Base-by-base conservation (phyloP, 306 rosid genomes). In the Carpinus viminea region DNA sequence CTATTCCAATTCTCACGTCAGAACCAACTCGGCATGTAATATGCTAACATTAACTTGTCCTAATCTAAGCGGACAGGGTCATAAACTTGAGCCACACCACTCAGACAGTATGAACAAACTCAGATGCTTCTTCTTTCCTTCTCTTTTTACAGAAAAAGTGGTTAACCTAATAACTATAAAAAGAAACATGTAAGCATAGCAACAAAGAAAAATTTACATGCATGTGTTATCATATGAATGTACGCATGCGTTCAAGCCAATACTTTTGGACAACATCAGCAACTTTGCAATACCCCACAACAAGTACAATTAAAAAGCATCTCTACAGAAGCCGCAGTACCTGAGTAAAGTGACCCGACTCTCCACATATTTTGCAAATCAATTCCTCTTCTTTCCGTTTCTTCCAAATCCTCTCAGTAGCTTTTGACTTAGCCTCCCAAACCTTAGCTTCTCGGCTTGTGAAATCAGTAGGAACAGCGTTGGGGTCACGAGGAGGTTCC, bases 381-480 rank as follows among this genome's bases (percentile, higher is more conserved):
- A 96, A 84, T 89, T 96, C 99, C 83, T 96, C 99, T 70, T 96
- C 99, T 82, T 96, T 96, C 71, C 98, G 89, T 83, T 96, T 96
- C 90, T 96, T 96, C 99, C 99, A 96, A 83, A 90, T 96, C 87
- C 98, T 91, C 89, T 96, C 99, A 0, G 98, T 93, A 56, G 99
- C 99, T 87, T 96, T 96, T 1, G 99, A 96, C 90, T 96, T 96
- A 50, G 99, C 99, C 85, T 96, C 97, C 99, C 99, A 96, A 70
- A 96, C 94, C 91, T 96, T 96, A 12, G 99, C 99, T 85, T 96
- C 99, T 51, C 99, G 88, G 90, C 99, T 96, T 11, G 98, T 96
- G 73, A 96, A 96, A 88, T 91, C 99, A 6, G 97, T 96, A 3
- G 99, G 99, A 17, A 96, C 97, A 15, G 99, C 98, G 78, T 96